Conservation (phyloP, 345 rosid genomes). For the Brassica napus region Da-Ae NC_063447.1:59165001-59165500, state of each 20-base stretch:
- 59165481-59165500: not conserved
- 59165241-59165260: slow-evolving; percentile 40
- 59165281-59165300: slow-evolving; percentile 82
- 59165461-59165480: not conserved
- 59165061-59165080: not conserved
- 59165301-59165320: slow-evolving; percentile 75
- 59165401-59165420: not conserved
- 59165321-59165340: slow-evolving; percentile 82
- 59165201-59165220: slow-evolving; percentile 57
- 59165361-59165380: not conserved
- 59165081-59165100: not conserved
- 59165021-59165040: slow-evolving; percentile 51
- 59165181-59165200: slow-evolving; percentile 75
- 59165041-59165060: not conserved
- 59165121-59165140: slow-evolving; percentile 59
- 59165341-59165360: not conserved
- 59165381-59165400: not conserved
- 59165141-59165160: slow-evolving; percentile 86
- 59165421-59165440: not conserved
- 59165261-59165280: slow-evolving; percentile 67
- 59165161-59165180: slow-evolving; percentile 71
- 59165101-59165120: slow-evolving; percentile 37
- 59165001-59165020: slow-evolving; percentile 56
- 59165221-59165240: slow-evolving; percentile 34
- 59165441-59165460: not conserved